A percentile compares a stretch with the other conserved stretches of the same genome.
Conservation (phyloP, 257 asterid genomes). For the Paulownia fortunei region DNA sequence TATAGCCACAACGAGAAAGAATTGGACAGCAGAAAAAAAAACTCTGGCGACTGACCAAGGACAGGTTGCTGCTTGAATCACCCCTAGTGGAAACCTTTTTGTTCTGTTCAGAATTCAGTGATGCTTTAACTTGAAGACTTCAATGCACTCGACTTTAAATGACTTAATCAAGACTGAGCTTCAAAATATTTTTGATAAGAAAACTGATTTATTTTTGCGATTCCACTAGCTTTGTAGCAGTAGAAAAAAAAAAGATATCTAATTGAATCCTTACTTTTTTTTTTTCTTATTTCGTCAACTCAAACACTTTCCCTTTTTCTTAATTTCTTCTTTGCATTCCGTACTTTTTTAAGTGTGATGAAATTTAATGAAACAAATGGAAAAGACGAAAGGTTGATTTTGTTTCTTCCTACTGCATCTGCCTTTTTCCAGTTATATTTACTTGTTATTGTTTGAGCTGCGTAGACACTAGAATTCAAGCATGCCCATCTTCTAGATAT, state of each 20-base stretch:
- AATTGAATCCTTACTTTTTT: background rate
- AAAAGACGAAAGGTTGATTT: too few species aligned
- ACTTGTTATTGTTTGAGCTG: background rate
- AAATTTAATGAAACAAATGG: background rate
- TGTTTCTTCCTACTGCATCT: too few species aligned
- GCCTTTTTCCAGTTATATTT: background rate
- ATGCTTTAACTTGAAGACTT: background rate
- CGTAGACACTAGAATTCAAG: background rate
- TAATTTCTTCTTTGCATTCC: background rate
- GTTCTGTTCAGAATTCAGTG: background rate
- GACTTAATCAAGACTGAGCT: background rate
- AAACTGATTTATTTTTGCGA: background rate
- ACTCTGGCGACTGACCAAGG: background rate
- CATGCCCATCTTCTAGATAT: slow-evolving; percentile 5
- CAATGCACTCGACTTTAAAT: background rate
- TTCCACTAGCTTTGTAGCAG: background rate
- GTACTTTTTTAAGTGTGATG: background rate
- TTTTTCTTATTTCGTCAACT: background rate
- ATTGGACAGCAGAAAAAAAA: background rate
- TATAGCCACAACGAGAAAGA: background rate
- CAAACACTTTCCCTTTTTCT: background rate
- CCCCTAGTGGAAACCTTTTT: too few species aligned
- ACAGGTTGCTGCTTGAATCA: background rate
- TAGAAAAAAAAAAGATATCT: background rate
- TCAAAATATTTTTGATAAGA: too few species aligned